Evolutionary conservation across 768 basidiomycete genomes (phyloP), one percentile per base, ranked within the genome.

Genomic region (Cystofilobasidium bisporidii): DNA sequence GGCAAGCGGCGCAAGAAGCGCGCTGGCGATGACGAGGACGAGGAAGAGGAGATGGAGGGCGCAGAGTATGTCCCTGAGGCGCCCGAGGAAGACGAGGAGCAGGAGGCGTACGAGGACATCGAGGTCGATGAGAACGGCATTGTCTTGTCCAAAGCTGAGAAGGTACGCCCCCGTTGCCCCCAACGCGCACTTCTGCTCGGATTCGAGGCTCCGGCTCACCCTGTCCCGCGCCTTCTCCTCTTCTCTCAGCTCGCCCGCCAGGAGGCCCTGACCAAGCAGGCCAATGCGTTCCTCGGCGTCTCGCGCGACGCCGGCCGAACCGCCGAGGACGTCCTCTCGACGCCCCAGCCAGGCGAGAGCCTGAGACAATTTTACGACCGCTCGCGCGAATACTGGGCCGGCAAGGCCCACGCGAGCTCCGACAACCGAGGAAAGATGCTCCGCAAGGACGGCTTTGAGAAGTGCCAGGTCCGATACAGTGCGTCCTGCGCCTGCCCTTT

Each of bases 321-420:
- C 1, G 79, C 82, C 0, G 89, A 91, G 73, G 89, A 91, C 67
- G 76, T 83, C 0, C 74, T 87, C 32, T 87, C 86, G 72, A 91
- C 89, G 0, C 91, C 91, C 0, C 79, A 87, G 3, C 89, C 89
- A 0, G 89, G 89, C 15, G 91, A 94, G 76, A 87, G 87, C 0
- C 77, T 92, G 11, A 86, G 89, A 0, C 81, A 82, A 76, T 93
- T 93, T 75, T 93, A 91, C 72, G 84, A 86, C 8, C 84, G 90
- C 11, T 85, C 87, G 22, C 83, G 88, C 18, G 86, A 87, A 71
- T 85, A 86, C 73, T 93, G 91, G 91, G 81, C 87, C 0, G 84
- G 84, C 70, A 86, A 84, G 72, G 89, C 88, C 14, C 81, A 83
- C 63, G 77, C 63, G 41, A 84, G 80, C 38, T 53, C 59, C 63